Percentiles rank a stretch among this genome's conserved stretches.
Evolutionary conservation across 768 basidiomycete genomes (phyloP).

Genomic region (Strobilomyces dryophilus): DNA sequence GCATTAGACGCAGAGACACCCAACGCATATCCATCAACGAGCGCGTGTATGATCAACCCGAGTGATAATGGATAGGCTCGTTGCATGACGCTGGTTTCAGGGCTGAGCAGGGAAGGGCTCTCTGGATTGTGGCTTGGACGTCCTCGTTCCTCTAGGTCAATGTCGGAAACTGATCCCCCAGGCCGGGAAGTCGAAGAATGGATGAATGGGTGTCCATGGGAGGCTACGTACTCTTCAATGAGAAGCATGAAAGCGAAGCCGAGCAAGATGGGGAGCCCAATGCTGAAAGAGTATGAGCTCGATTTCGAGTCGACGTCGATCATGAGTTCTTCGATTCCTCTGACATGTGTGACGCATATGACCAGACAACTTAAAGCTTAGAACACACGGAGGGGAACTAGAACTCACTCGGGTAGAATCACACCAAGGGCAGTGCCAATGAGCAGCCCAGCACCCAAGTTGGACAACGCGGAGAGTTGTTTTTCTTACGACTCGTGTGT

Average conservation of each 20-base stretch:
- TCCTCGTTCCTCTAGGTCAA: constrained; percentile 58
- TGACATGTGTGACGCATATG: constrained; percentile 24
- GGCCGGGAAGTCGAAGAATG: constrained; percentile 11
- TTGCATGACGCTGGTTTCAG: constrained; percentile 25
- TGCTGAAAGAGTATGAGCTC: constrained; percentile 45
- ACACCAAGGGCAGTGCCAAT: constrained; percentile 88
- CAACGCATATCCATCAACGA: constrained; percentile 90
- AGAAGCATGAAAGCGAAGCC: constrained; percentile 59
- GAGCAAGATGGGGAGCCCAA: constrained; percentile 59
- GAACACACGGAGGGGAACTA: neutral
- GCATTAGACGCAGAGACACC: constrained; percentile 65
- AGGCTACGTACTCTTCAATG: constrained; percentile 59
- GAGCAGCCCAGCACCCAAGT: constrained; percentile 77
- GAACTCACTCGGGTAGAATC: constrained; percentile 87
- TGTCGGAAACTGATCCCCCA: constrained; percentile 44
- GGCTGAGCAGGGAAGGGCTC: constrained; percentile 5
- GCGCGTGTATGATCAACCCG: constrained; percentile 81
- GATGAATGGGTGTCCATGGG: constrained; percentile 41
- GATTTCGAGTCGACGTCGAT: constrained; percentile 30
- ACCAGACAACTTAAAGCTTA: neutral
- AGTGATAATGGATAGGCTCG: constrained; percentile 72
- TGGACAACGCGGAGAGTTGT: constrained; percentile 44
- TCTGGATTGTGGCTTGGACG: constrained; percentile 20
- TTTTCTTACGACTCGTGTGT: constrained; percentile 39
- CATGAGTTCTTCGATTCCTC: constrained; percentile 67